phyloP scores from a whole-genome alignment of 164 flowering plant species.

The Paratinospora sagittata region DNA sequence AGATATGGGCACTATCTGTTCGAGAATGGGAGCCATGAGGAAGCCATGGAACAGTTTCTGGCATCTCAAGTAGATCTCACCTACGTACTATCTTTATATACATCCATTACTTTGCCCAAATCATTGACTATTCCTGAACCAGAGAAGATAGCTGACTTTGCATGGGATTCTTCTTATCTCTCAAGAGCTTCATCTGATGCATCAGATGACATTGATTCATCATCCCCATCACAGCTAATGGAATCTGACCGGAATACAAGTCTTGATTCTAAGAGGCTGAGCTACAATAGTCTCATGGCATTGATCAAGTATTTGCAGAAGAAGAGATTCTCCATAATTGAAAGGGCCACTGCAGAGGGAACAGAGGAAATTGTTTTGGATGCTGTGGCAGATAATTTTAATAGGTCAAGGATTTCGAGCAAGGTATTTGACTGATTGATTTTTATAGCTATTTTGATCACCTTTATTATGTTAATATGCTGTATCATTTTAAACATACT shows the following conservation, averaged over 20 bases:
- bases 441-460: not conserved
- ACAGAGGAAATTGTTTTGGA: conserved; percentile 87
- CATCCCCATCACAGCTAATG: conserved; percentile 31
- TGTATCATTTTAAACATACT: not conserved
- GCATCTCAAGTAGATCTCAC: conserved; percentile 92
- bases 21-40: conserved; percentile 90
- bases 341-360: conserved; percentile 87
- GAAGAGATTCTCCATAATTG: conserved; percentile 63
- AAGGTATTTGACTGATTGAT: conserved; percentile 44
- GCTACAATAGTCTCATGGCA: conserved; percentile 91
- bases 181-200: conserved; percentile 81
- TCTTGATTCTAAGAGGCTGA: conserved; percentile 76
- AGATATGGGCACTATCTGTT: conserved; percentile 89
- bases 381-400: conserved; percentile 64
- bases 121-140: conserved; percentile 50
- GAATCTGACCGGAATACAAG: conserved; percentile 59
- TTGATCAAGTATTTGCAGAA: conserved; percentile 87
- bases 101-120: conserved; percentile 74
- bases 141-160: conserved; percentile 49
- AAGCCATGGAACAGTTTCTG: conserved; percentile 95
- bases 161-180: conserved; percentile 56
- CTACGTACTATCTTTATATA: conserved; percentile 83
- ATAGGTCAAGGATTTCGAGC: conserved; percentile 45
- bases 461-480: conserved; percentile 2
- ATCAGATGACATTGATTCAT: conserved; percentile 84